Percentiles rank a stretch among this genome's conserved stretches.
Conservation (phyloP, 2,329 filamentous ascomycete species). For the Alternaria brassicicola region DNA sequence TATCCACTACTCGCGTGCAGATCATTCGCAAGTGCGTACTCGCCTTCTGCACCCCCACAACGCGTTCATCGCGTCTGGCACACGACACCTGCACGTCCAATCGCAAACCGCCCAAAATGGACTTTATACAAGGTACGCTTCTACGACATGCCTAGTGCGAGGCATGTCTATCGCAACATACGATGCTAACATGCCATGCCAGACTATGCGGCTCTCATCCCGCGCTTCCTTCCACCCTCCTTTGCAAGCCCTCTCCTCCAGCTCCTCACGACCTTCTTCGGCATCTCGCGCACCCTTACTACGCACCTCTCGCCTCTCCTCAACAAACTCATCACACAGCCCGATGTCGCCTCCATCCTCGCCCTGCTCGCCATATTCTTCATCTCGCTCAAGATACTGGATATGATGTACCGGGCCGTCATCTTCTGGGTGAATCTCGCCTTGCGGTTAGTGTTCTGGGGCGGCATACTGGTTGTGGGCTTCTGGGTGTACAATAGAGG, state of each 20-base stretch:
- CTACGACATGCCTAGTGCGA: neutral
- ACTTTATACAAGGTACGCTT: slow-evolving; percentile 36
- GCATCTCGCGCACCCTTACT: slow-evolving; percentile 35
- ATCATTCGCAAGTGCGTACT: neutral
- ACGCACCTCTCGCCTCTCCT: slow-evolving; percentile 41
- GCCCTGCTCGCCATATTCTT: slow-evolving; percentile 67
- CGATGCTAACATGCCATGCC: slow-evolving; percentile 17
- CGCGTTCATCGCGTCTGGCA: slow-evolving; percentile 23
- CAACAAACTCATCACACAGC: slow-evolving; percentile 38
- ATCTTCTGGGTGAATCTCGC: slow-evolving; percentile 77
- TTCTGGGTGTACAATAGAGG: slow-evolving; percentile 67
- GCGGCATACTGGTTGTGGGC: slow-evolving; percentile 59
- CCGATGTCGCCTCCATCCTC: slow-evolving; percentile 59
- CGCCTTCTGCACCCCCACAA: slow-evolving; percentile 1
- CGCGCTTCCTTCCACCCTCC: slow-evolving; percentile 40
- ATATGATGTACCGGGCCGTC: slow-evolving; percentile 73
- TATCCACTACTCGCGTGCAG: neutral
- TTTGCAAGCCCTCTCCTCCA: slow-evolving; percentile 40
- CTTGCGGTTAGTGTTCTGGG: slow-evolving; percentile 69
- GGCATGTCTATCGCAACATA: neutral
- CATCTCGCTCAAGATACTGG: slow-evolving; percentile 67
- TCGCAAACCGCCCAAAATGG: slow-evolving; percentile 32
- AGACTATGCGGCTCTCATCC: slow-evolving; percentile 43
- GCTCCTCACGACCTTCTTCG: slow-evolving; percentile 35
- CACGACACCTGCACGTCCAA: slow-evolving; percentile 10